Evolutionary conservation across 768 basidiomycete genomes (phyloP).

Genomic region (Chlorophyllum brunneum): DNA sequence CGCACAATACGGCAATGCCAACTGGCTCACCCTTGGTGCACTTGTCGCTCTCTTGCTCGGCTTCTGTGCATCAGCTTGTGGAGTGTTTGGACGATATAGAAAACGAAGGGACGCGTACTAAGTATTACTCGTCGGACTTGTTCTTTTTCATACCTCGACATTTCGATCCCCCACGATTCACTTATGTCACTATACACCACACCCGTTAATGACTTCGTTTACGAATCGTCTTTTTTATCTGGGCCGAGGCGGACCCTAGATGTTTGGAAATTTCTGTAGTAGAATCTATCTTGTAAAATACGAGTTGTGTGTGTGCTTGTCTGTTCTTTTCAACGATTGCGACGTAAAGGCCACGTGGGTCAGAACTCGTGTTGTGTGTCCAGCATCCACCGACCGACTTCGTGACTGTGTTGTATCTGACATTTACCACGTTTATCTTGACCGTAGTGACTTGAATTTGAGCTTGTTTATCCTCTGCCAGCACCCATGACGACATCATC

Average conservation of each 20-base stretch:
- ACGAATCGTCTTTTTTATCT: too few species aligned
- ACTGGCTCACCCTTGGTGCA: constrained; percentile 79
- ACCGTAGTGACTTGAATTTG: background rate
- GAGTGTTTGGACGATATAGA: constrained; percentile 65
- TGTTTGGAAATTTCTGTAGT: background rate
- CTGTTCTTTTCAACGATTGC: too few species aligned
- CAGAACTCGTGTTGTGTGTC: background rate
- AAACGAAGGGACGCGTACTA: constrained; percentile 28
- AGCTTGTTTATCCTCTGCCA: background rate
- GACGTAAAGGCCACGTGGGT: too few species aligned
- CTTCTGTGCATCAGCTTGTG: constrained; percentile 63
- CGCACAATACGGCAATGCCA: constrained; percentile 73
- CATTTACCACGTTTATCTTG: too few species aligned
- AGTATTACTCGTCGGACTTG: constrained; percentile 1
- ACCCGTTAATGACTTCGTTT: too few species aligned
- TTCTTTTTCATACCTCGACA: too few species aligned
- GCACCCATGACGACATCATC: constrained; percentile 2
- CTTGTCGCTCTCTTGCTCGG: constrained; percentile 61
- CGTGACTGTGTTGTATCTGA: too few species aligned
- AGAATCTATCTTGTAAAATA: too few species aligned
- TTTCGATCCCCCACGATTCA: too few species aligned
- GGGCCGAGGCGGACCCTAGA: too few species aligned
- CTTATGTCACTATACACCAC: too few species aligned
- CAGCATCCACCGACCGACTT: too few species aligned
- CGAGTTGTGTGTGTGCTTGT: background rate